Evolutionary conservation across 225 moss, liverwort and hornwort species (phyloP).

Genomic region (Physcomitrium patens): DNA sequence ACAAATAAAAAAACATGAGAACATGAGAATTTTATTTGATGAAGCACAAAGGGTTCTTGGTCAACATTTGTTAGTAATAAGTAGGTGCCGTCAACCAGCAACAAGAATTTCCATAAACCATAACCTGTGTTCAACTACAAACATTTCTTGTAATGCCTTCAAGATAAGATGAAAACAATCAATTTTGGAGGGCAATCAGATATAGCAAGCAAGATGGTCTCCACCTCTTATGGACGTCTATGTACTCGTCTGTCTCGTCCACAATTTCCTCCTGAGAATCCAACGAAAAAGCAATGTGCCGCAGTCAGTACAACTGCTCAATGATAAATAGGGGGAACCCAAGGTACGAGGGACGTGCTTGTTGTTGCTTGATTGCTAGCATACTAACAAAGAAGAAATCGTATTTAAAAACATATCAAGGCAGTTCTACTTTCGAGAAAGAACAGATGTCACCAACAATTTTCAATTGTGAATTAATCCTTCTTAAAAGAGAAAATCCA

Average conservation of each 20-base stretch:
- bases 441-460: no score
- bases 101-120: conserved; percentile 16
- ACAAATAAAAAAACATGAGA: neutral
- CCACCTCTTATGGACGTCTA: conserved; percentile 66
- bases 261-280: conserved; percentile 63
- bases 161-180: neutral
- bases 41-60: neutral
- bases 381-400: no score
- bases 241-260: conserved; percentile 73
- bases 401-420: no score
- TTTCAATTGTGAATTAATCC: no score
- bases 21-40: neutral
- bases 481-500: neutral
- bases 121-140: conserved; percentile 8
- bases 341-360: no score
- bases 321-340: no score
- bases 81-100: neutral
- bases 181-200: neutral
- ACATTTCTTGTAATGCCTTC: neutral
- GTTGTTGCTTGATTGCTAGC: no score
- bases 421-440: no score
- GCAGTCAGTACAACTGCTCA: no score
- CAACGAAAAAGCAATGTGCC: neutral
- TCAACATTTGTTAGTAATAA: neutral
- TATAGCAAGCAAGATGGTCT: conserved; percentile 10